phyloP scores from a whole-genome alignment of 2,329 filamentous ascomycete species.

The Colletotrichum tropicicola region DNA sequence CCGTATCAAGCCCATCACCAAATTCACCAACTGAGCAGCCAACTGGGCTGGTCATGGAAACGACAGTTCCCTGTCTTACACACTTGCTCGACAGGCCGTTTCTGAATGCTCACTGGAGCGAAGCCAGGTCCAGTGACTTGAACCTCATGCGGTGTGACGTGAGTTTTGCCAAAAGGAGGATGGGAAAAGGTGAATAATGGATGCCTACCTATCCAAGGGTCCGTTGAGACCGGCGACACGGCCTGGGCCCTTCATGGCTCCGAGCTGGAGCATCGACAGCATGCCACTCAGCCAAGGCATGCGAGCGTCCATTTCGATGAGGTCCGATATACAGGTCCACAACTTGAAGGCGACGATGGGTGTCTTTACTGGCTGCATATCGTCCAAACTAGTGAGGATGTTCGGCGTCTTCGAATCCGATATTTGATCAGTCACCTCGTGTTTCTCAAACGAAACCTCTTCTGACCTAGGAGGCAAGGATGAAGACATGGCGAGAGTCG shows the following conservation, averaged over 20 bases:
- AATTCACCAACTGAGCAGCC: neutral
- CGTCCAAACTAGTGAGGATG: slow-evolving; percentile 25
- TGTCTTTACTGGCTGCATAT: slow-evolving; percentile 47
- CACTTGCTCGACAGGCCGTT: slow-evolving; percentile 41
- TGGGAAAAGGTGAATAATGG: slow-evolving; percentile 39
- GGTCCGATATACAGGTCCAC: slow-evolving; percentile 77
- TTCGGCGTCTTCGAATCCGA: slow-evolving; percentile 34
- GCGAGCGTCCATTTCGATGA: slow-evolving; percentile 78
- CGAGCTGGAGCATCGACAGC: slow-evolving; percentile 79
- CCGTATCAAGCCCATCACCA: slow-evolving; percentile 11
- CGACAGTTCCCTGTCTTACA: slow-evolving; percentile 35
- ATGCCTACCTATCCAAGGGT: slow-evolving; percentile 87
- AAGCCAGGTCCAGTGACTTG: slow-evolving; percentile 54
- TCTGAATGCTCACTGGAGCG: slow-evolving; percentile 47
- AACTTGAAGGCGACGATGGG: slow-evolving; percentile 81
- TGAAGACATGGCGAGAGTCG: slow-evolving; percentile 72
- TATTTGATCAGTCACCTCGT: slow-evolving; percentile 34
- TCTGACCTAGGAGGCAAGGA: slow-evolving; percentile 66
- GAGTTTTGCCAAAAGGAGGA: slow-evolving; percentile 11
- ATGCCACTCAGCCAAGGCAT: slow-evolving; percentile 92
- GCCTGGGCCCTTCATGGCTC: slow-evolving; percentile 77
- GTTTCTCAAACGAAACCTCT: slow-evolving; percentile 1
- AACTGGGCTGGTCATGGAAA: neutral
- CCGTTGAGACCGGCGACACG: slow-evolving; percentile 78
- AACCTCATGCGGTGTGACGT: slow-evolving; percentile 53